Percentiles rank a stretch among this genome's conserved stretches.
These are phyloP conservation scores for Straminergon stramineum DNA, from an alignment of 225 moss, liverwort and hornwort species.

Conservation along the genomic window DNA sequence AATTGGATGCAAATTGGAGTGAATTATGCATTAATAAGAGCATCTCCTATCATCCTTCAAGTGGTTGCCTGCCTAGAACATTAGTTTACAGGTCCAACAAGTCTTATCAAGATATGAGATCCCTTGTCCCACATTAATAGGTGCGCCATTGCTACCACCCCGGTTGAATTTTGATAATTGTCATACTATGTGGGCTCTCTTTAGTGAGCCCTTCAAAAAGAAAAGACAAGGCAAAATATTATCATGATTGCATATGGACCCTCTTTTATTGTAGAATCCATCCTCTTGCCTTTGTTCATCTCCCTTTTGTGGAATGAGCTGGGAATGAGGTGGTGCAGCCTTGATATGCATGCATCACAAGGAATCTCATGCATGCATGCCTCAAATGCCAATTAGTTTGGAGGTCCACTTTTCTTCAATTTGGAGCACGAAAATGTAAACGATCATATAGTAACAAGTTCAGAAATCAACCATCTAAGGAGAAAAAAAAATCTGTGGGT, in stretches of 20 bases:
- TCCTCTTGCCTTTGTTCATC: rapidly evolving
- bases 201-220: neutral
- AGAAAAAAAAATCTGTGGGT: too few relatives aligned
- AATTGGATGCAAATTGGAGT: too few relatives aligned
- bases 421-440: neutral
- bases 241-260: neutral
- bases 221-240: neutral
- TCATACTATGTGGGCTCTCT: neutral
- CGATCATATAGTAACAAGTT: too few relatives aligned
- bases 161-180: neutral
- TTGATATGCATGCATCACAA: rapidly evolving
- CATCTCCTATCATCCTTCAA: too few relatives aligned
- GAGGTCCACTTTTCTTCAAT: too few relatives aligned
- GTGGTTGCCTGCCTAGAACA: rapidly evolving
- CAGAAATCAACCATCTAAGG: too few relatives aligned
- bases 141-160: rapidly evolving
- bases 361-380: neutral
- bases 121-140: too few relatives aligned
- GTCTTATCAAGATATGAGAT: too few relatives aligned
- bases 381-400: neutral
- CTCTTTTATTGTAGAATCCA: neutral
- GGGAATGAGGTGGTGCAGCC: rapidly evolving
- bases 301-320: neutral
- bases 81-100: too few relatives aligned
- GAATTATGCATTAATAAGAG: too few relatives aligned